These are phyloP conservation scores for Komagataella kurtzmanii DNA, from an alignment of 805 yeast species.

Conservation along the genomic window DNA sequence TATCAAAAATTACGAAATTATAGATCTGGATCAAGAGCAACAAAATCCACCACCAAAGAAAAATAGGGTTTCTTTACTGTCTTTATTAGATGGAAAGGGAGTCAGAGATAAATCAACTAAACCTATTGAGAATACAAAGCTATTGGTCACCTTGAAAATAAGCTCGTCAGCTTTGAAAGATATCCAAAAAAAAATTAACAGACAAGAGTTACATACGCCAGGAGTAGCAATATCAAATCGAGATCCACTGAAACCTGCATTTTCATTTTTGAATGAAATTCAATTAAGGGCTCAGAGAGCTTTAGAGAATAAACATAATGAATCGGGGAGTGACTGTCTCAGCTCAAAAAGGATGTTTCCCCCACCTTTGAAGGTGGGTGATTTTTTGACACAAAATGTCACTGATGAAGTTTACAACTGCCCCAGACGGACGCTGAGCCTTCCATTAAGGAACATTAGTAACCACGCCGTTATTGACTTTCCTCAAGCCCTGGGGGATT, in stretches of 20 bases:
- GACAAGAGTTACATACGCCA: neutral
- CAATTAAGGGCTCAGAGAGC: conserved; percentile 19
- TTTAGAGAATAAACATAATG: conserved; percentile 2
- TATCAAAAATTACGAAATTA: neutral
- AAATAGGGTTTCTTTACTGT: neutral
- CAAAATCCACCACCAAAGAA: neutral
- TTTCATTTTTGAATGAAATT: conserved; percentile 23
- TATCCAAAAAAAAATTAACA: neutral
- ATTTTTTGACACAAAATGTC: conserved; percentile 20
- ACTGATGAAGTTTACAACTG: conserved; percentile 2
- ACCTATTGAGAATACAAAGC: neutral
- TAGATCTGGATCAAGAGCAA: neutral
- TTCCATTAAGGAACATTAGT: neutral
- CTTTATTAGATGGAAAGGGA: neutral
- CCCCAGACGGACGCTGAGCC: neutral
- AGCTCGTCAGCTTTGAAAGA: neutral
- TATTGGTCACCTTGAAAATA: neutral
- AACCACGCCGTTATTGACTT: neutral
- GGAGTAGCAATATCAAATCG: neutral
- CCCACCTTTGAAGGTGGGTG: conserved; percentile 14
- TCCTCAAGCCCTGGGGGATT: neutral
- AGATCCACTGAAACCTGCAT: neutral
- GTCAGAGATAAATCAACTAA: neutral
- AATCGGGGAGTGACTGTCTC: conserved; percentile 16
- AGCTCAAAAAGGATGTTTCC: conserved; percentile 20